Percentiles rank a stretch among this genome's conserved stretches.
Evolutionary conservation across 345 rosid species (phyloP).

Genomic region (Streptanthus diversifolius): DNA sequence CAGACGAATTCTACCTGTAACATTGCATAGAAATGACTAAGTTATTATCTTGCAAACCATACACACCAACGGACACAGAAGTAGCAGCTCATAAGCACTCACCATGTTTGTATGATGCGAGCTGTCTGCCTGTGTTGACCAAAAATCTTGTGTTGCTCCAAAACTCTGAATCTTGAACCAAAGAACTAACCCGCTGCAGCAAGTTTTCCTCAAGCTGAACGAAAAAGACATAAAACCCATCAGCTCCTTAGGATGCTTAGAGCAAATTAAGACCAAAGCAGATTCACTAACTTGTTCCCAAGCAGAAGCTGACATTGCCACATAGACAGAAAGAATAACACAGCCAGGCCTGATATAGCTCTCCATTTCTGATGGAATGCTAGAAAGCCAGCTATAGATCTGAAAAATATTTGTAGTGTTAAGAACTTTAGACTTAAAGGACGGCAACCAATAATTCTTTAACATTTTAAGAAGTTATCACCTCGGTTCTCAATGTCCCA

Average conservation of each 20-base stretch:
- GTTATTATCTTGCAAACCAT: neutral
- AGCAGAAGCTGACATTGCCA: conserved; percentile 59
- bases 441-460: neutral
- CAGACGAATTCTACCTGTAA: conserved; percentile 57
- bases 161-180: conserved; percentile 60
- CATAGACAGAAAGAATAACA: conserved; percentile 66
- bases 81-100: conserved; percentile 20
- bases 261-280: neutral
- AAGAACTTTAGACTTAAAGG: neutral
- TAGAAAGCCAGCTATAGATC: conserved; percentile 87
- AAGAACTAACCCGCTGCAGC: conserved; percentile 38
- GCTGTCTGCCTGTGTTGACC: conserved; percentile 54
- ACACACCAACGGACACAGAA: neutral
- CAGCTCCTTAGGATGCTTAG: conserved; percentile 30
- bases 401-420: conserved; percentile 32
- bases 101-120: conserved; percentile 70
- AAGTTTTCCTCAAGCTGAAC: conserved; percentile 67
- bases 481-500: conserved; percentile 59
- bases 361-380: conserved; percentile 88
- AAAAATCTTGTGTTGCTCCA: conserved; percentile 79
- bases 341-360: conserved; percentile 95
- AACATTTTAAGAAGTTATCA: neutral
- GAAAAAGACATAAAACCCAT: neutral
- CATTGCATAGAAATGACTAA: neutral
- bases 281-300: conserved; percentile 72